Conservation (phyloP, 2,329 filamentous ascomycete genomes). For the Nigrospora oryzae region DNA sequence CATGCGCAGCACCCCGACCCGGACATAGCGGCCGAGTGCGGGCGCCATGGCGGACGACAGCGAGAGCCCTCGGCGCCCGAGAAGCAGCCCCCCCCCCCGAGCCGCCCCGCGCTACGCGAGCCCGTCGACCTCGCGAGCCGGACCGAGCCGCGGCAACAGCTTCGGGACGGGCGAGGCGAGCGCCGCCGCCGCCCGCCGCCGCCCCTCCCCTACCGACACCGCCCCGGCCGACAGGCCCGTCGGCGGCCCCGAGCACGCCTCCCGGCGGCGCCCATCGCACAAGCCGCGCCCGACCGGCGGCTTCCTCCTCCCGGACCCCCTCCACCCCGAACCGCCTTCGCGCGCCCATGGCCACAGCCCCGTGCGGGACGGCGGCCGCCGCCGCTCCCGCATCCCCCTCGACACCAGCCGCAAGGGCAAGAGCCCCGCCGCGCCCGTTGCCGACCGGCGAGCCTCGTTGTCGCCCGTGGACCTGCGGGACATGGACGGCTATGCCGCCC, state of each 20-base stretch:
- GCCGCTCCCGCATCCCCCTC: constrained; percentile 18
- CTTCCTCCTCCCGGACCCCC: constrained; percentile 40
- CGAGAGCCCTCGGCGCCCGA: constrained; percentile 1
- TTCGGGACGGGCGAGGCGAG: constrained; percentile 38
- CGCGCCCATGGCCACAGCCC: constrained; percentile 11
- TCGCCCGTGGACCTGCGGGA: constrained; percentile 8
- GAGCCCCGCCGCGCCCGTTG: constrained; percentile 6
- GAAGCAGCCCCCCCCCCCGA: constrained; percentile 1
- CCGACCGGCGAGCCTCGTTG: constrained; percentile 5
- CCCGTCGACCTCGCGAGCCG: constrained; percentile 19
- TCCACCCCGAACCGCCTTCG: constrained; percentile 17
- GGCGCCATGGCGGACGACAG: constrained; percentile 4
- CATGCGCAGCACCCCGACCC: neutral
- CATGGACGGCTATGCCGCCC: constrained; percentile 1
- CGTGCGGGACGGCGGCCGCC: constrained; percentile 20
- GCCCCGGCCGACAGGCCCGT: constrained; percentile 8
- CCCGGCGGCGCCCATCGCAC: constrained; percentile 21
- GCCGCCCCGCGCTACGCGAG: constrained; percentile 11
- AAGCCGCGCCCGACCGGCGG: constrained; percentile 38
- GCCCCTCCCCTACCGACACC: constrained; percentile 5
- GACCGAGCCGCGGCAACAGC: constrained; percentile 21
- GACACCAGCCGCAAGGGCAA: constrained; percentile 17
- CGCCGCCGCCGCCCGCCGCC: constrained; percentile 20
- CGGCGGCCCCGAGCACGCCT: constrained; percentile 10
- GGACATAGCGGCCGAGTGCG: constrained; percentile 1